Conservation (phyloP, 2,329 filamentous ascomycete species). For the Diaporthe velutina region DNA sequence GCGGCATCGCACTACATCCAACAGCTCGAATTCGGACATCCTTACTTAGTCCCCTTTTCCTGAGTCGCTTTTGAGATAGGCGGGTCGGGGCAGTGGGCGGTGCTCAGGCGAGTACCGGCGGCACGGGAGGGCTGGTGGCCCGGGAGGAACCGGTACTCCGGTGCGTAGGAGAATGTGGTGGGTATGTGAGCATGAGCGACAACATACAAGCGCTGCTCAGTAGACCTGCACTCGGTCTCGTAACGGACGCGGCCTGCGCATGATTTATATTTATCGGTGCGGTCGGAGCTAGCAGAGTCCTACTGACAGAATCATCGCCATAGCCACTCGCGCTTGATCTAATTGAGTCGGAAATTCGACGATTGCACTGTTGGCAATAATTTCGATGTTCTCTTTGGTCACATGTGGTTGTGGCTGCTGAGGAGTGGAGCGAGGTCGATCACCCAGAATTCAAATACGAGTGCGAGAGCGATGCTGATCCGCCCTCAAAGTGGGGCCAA, state of each 20-base stretch:
- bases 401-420: not conserved
- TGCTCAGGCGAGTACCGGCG: not conserved
- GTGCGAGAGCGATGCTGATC: constrained; percentile 14
- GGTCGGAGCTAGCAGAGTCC: not conserved
- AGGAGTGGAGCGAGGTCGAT: not conserved
- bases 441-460: not conserved
- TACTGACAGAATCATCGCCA: not conserved
- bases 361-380: not conserved
- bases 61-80: not conserved
- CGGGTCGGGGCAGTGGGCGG: not conserved
- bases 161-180: not conserved
- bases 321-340: not conserved
- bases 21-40: not conserved
- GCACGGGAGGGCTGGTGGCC: not conserved
- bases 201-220: not conserved
- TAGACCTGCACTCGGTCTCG: not conserved
- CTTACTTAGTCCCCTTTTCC: not conserved
- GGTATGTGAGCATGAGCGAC: not conserved
- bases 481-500: not conserved
- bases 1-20: not conserved
- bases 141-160: not conserved
- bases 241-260: not conserved
- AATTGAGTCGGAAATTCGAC: not conserved
- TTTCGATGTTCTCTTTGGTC: not conserved
- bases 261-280: not conserved